phyloP scores from a whole-genome alignment of 169 alveolate genomes.

The Toxoplasma gondii region DNA sequence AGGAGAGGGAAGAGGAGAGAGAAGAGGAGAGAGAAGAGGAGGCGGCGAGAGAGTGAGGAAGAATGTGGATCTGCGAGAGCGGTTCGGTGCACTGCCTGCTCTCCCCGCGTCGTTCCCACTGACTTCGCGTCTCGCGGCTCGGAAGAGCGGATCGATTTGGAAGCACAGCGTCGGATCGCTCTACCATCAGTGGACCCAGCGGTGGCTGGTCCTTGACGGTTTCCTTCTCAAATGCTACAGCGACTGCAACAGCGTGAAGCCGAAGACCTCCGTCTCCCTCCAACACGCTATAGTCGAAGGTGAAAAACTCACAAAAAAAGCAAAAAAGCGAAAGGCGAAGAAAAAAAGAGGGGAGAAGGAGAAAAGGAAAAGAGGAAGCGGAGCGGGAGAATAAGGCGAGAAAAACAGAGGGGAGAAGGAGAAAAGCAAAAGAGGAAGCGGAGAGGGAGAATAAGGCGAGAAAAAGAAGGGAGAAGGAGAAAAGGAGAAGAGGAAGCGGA shows the following conservation, averaged over 20 bases:
- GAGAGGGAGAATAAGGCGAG: background rate
- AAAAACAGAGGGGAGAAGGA: background rate
- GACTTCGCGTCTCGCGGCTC: background rate
- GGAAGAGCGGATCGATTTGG: conserved; percentile 51
- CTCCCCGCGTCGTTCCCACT: background rate
- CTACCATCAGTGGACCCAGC: conserved; percentile 57
- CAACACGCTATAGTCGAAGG: conserved; percentile 55
- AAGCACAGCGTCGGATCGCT: conserved; percentile 36
- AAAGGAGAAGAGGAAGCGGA: too few relatives aligned
- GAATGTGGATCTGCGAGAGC: too few relatives aligned
- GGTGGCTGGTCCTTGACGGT: conserved; percentile 60
- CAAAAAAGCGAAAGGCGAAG: background rate
- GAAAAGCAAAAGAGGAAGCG: background rate
- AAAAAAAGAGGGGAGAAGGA: background rate
- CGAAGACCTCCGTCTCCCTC: conserved; percentile 42
- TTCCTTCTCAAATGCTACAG: conserved; percentile 50
- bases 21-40: too few relatives aligned
- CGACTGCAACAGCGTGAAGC: conserved; percentile 47
- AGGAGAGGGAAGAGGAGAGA: too few relatives aligned
- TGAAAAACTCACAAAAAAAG: background rate
- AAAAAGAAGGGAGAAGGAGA: too few relatives aligned
- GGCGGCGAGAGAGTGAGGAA: too few relatives aligned
- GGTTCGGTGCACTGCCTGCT: background rate
- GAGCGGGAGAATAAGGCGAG: background rate
- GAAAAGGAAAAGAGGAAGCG: background rate